phyloP scores from a whole-genome alignment of 2,329 filamentous ascomycete species.

The Paraconiothyrium brasiliense region DNA sequence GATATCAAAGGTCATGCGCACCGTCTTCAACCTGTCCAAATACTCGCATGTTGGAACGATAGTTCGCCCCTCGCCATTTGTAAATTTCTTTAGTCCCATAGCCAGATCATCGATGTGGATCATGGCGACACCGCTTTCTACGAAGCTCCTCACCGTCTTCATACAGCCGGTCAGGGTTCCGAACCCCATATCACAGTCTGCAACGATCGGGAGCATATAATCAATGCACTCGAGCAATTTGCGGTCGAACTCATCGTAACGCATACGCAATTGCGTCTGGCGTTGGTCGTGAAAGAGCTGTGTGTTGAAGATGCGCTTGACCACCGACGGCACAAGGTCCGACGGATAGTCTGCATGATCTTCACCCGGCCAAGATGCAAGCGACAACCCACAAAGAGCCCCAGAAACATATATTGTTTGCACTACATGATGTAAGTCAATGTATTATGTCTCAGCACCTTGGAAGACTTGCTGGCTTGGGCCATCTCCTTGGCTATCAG shows the following conservation, averaged over 20 bases:
- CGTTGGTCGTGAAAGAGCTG: slow-evolving; percentile 55
- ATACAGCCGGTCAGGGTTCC: slow-evolving; percentile 52
- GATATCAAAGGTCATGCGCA: slow-evolving; percentile 53
- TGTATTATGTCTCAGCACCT: background rate
- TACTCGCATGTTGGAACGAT: slow-evolving; percentile 55
- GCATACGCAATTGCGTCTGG: slow-evolving; percentile 51
- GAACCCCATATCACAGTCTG: slow-evolving; percentile 57
- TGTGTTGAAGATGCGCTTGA: slow-evolving; percentile 53
- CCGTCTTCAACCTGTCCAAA: slow-evolving; percentile 46
- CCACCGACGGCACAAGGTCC: slow-evolving; percentile 55
- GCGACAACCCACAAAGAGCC: slow-evolving; percentile 52
- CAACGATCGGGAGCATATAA: slow-evolving; percentile 53
- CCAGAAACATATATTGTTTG: slow-evolving; percentile 55
- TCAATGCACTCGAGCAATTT: slow-evolving; percentile 50
- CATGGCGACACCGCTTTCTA: slow-evolving; percentile 56
- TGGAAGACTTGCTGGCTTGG: background rate
- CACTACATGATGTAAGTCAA: background rate
- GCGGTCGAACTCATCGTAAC: slow-evolving; percentile 41
- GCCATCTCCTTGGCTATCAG: slow-evolving; percentile 48
- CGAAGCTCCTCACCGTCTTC: slow-evolving; percentile 54
- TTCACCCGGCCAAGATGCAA: slow-evolving; percentile 51
- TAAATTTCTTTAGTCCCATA: slow-evolving; percentile 57
- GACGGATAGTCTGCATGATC: slow-evolving; percentile 56
- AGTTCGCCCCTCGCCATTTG: slow-evolving; percentile 52
- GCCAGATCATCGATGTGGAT: slow-evolving; percentile 57